Base-by-base conservation (phyloP, 306 rosid species). In the Hippophae gyantsensis region DNA sequence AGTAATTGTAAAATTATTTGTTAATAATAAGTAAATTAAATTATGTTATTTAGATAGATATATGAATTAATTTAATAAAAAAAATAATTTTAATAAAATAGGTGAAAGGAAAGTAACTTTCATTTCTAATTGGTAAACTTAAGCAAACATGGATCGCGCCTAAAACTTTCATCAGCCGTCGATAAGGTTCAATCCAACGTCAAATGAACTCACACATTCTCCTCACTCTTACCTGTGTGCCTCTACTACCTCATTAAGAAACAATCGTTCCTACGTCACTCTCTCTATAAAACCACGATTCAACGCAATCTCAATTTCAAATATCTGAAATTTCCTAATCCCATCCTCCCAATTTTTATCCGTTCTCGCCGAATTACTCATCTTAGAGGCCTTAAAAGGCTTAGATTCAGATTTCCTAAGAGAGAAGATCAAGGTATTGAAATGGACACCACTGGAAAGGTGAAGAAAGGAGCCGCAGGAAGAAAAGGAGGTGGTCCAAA, bases 381-480 rank as follows among this genome's bases (percentile, higher is more conserved):
- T n/a, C 48, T 32, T 41, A 8, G 7, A n/a, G 51, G n/a, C 23
- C 44, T 13, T 1, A 43, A 6, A 1, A 26, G 14, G 2, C 27
- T 50, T 6, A 8, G 49, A n/a, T 23, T 43, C 5, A 7, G 13
- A 18, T 8, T 5, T 45, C 5, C 12, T 13, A 13, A 6, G 18
- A 7, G 14, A 49, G 18, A 3, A 14, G 43, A 23, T 42, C 38
- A 32, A 32, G 38, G 38, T 32, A 32, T 32, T 54, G 56, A 51
- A 46, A 84, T 86, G 95, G 90, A 84, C 4, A 1, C 81, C 3
- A 65, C 62, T 11, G 81, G 76, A 6, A 85, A 82, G 71, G 46
- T 71, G 58, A 85, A 79, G 81, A 85, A 82, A 42, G 94, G 89
- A 0, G 86, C 89, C 0, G 94, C 60, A 2, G 94, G 89, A 12